These are phyloP conservation scores for Bruguiera hainesii DNA, from an alignment of 441 rosid species.

Conservation along the genomic window DNA sequence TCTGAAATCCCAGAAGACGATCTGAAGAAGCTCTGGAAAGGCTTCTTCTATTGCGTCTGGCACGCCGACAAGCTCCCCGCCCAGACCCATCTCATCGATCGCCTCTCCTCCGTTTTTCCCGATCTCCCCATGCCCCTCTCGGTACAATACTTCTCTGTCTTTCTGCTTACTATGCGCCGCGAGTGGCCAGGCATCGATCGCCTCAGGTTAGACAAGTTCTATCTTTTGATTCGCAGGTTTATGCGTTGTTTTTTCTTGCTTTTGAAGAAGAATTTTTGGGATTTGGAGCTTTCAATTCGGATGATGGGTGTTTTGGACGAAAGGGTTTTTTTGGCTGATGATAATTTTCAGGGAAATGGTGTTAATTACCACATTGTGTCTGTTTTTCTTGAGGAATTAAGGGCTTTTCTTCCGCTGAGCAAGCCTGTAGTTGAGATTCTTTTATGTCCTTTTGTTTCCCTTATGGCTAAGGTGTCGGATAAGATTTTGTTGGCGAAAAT, in stretches of 20 bases:
- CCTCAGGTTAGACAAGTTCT: slow-evolving; percentile 85
- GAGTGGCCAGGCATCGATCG: slow-evolving; percentile 88
- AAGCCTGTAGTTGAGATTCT: slow-evolving; percentile 45
- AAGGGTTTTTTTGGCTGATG: slow-evolving; percentile 47
- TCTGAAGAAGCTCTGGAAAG: slow-evolving; percentile 92
- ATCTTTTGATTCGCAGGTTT: slow-evolving; percentile 74
- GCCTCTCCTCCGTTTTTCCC: slow-evolving; percentile 50
- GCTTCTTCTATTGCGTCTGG: slow-evolving; percentile 94
- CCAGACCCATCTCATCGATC: slow-evolving; percentile 63
- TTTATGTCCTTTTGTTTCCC: slow-evolving; percentile 39
- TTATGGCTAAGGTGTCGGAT: slow-evolving; percentile 55
- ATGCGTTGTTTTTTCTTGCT: slow-evolving; percentile 44
- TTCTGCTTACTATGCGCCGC: slow-evolving; percentile 79
- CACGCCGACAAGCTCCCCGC: slow-evolving; percentile 73
- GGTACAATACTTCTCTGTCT: slow-evolving; percentile 58
- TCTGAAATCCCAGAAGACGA: slow-evolving; percentile 58
- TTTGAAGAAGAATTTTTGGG: slow-evolving; percentile 56
- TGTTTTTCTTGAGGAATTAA: slow-evolving; percentile 66
- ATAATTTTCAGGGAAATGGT: slow-evolving; percentile 61
- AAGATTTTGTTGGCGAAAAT: slow-evolving; percentile 71
- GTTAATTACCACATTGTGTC: slow-evolving; percentile 78
- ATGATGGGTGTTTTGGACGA: slow-evolving; percentile 48
- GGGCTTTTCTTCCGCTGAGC: slow-evolving; percentile 55
- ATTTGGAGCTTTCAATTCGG: slow-evolving; percentile 42
- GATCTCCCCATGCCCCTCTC: slow-evolving; percentile 47